Base-by-base conservation (phyloP, 2,329 filamentous ascomycete genomes). In the Sclerotinia nivalis region DNA sequence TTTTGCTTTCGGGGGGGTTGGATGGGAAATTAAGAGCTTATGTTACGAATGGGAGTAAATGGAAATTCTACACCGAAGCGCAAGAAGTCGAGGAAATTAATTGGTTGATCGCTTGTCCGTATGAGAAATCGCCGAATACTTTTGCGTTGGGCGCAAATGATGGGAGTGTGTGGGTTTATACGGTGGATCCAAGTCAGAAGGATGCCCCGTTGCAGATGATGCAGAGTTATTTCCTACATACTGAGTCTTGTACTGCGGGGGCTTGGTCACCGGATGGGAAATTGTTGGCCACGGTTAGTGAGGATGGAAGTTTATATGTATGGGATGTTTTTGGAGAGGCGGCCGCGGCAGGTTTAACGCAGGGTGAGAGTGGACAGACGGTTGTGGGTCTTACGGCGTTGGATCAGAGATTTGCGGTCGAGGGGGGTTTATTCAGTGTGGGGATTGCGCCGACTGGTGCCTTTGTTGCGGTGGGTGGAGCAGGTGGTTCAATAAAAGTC, bases 31-130 rank as follows among this genome's bases (percentile, higher is more conserved):
- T 99, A 75, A 87, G 91, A 73, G 89, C 89, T 20, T 85, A 78
- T 74, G 82, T 74, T 74, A 84, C 31, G 84, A 84, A 71, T 79
- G 84, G 60, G 81, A 84, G 66, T 80, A 87, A 77, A 28, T 90
- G 87, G 87, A 83, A 85, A 58, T 91, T 92, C 76, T 80, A 97
- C 12, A 91, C 87, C 69, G 92, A 96, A 77, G 87, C 89, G 4
- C 91, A 93, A 77, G 96, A 99, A 80, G 95, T 97, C 13, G 91
- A 96, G 75, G 95, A 98, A 81, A 91, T 99, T 77, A 97, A 96
- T 83, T 99, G 95, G 94, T 81, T 98, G 47, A 81, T 84, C 0
- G 82, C 93, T 0, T 97, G 92, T 78, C 93, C 94, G 0, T 84
- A 89, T 72, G 80, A 88, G 18, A 82, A 84, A 8, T 88, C 92